Evolutionary conservation across 352 stramenopile genomes (phyloP), one percentile per base, ranked within the genome.

Genomic region (Globisporangium nagaii): DNA sequence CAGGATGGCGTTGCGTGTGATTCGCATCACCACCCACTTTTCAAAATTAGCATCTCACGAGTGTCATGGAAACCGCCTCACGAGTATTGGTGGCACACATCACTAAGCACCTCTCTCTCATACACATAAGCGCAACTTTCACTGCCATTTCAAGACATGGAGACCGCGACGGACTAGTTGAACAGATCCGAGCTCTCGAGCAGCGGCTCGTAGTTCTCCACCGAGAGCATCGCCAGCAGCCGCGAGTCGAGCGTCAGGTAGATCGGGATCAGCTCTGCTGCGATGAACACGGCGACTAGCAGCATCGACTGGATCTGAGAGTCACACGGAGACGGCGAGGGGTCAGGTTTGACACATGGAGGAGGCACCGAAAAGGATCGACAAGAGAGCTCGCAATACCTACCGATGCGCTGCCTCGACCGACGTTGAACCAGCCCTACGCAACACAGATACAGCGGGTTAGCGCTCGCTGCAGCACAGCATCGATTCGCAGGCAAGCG

Each of bases 351-450:
- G 6, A 35, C 15, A 35, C 5, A 25, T 7, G 10, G 19, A 27
- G n/a, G n/a, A n/a, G n/a, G n/a, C 10, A 48, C 9, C 9, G 31
- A 20, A 24, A 49, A 55, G 1, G 10, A 5, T 13, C 19, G 22
- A 39, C 48, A 41, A 19, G n/a, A n/a, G n/a, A n/a, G n/a, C n/a
- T n/a, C n/a, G n/a, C n/a, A n/a, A n/a, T n/a, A 3, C 37, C 62
- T 70, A 93, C 83, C 62, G 80, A 86, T 42, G 68, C 75, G 49
- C 75, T 86, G 46, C 79, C 73, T 48, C 72, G 69, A 22, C 87
- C 58, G 9, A 90, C 79, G 51, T 93, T 91, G 57, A 90, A 93
- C 84, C 84, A 93, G 17, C 84, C 84, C 84, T 88, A 36, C 25
- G 53, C 11, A 4, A 39, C n/a, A 43, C 43, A 25, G n/a, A n/a